Percentiles rank a stretch among this genome's conserved stretches.
These are phyloP conservation scores for Inonotus obliquus DNA, from an alignment of 1,284 basidiomycete genomes.

Conservation along the genomic window DNA sequence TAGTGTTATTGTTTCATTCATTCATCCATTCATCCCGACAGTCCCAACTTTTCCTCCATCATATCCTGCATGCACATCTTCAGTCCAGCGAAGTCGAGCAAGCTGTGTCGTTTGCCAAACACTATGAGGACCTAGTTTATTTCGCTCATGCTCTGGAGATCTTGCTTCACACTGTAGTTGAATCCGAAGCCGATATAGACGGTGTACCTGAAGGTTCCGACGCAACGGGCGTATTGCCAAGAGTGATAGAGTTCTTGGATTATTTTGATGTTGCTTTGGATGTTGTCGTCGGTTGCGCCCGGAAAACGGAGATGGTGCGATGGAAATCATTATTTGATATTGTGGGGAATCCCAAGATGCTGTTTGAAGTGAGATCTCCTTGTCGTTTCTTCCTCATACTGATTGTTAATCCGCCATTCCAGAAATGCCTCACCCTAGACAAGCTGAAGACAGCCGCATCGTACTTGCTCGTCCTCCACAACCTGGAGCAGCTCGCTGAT, in stretches of 20 bases:
- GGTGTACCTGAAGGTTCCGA: slow-evolving; percentile 18
- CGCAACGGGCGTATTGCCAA: slow-evolving; percentile 50
- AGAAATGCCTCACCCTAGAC: slow-evolving; percentile 75
- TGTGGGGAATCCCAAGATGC: slow-evolving; percentile 82
- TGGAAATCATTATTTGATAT: slow-evolving; percentile 89
- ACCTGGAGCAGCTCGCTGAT: slow-evolving; percentile 81
- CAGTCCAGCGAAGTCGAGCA: slow-evolving; percentile 64
- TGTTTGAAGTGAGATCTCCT: slow-evolving; percentile 74
- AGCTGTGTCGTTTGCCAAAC: slow-evolving; percentile 82
- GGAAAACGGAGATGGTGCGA: slow-evolving; percentile 92
- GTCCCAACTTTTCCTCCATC: slow-evolving; percentile 94
- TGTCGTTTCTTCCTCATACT: background rate
- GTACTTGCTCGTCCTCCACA: slow-evolving; percentile 91
- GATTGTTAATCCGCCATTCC: slow-evolving; percentile 6
- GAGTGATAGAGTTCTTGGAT: slow-evolving; percentile 88
- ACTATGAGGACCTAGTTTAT: slow-evolving; percentile 87
- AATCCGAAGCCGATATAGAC: slow-evolving; percentile 64
- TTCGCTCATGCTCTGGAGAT: slow-evolving; percentile 95
- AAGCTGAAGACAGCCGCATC: slow-evolving; percentile 88
- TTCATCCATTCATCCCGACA: slow-evolving; percentile 29
- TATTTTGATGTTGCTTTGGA: slow-evolving; percentile 89
- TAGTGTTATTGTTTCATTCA: background rate
- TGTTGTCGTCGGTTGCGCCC: slow-evolving; percentile 93
- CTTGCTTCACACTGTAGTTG: slow-evolving; percentile 88
- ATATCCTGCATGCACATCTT: slow-evolving; percentile 85